Base-by-base conservation (phyloP, 441 rosid species). In the Melastoma candidum region DNA sequence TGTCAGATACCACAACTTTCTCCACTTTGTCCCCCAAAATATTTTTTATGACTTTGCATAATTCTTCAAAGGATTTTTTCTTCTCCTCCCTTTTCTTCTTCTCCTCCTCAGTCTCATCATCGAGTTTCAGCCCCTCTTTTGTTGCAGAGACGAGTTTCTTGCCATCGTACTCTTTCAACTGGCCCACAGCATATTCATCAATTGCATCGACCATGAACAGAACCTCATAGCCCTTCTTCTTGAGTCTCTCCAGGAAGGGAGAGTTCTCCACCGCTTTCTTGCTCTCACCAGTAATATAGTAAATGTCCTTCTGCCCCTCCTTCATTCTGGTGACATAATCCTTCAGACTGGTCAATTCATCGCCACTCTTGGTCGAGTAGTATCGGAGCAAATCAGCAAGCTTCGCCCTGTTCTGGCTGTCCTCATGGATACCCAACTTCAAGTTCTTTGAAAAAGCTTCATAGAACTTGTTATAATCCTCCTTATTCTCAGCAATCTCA, bases 241-340 rank as follows among this genome's bases (percentile, higher is more conserved):
- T 62, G 29, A 62, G 59, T 46, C 50, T 24, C 49, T 62, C 66
- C 48, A 62, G 29, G 53, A 62, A 62, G 2, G 66, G 66, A 2
- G 66, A 62, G 36, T 62, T 62, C 59, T 62, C 66, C 1, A 62
- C 66, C 2, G 66, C 66, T 17, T 62, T 54, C 54, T 54, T 62
- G 54, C 66, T 62, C 58, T 62, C 66, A 12, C 66, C 66, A 4
- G 66, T 62, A 17, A 62, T 62, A 49, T 62, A 62, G 66, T 54
- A 62, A 4, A 62, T 62, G 11, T 62, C 66, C 54, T 62, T 62
- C 53, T 62, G 66, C 41, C 66, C 65, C 45, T 62, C 66, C 66
- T 62, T 62, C 66, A 62, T 62, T 49, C 66, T 55, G 26, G 59
- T 62, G 26, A 62, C 66, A 14, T 54, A 54, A 9, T 62, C 66